Evolutionary conservation across 179 eudicot species (phyloP).

Genomic region (Amaranthus tricolor): DNA sequence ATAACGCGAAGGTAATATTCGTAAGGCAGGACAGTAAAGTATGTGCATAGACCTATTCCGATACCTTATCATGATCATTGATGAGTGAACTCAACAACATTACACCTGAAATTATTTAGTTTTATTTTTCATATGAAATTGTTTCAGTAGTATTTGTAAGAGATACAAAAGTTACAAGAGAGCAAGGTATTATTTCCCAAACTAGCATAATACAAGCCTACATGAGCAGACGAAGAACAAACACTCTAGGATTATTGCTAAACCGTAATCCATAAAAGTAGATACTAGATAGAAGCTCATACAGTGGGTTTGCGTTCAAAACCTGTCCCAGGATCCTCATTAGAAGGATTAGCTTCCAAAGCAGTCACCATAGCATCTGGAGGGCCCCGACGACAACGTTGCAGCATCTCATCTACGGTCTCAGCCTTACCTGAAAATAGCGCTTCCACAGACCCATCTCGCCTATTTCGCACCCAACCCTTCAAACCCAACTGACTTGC

Average conservation of each 20-base stretch:
- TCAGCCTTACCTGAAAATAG: constrained; percentile 67
- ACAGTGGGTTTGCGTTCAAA: constrained; percentile 67
- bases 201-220: not conserved
- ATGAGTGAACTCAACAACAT: no score
- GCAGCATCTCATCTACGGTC: constrained; percentile 84
- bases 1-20: no score
- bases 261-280: not conserved
- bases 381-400: constrained; percentile 81
- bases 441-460: constrained; percentile 95
- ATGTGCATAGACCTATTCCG: no score
- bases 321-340: constrained; percentile 61
- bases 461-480: constrained; percentile 89
- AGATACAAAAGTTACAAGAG: not conserved
- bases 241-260: not conserved
- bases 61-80: no score
- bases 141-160: not conserved
- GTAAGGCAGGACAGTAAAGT: no score
- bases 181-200: not conserved
- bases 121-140: not conserved
- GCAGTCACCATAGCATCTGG: constrained; percentile 72
- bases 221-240: constrained; percentile 1
- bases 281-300: constrained; percentile 15
- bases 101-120: not conserved
- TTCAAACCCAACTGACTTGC: constrained; percentile 68
- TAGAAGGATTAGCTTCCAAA: constrained; percentile 46